These are phyloP conservation scores for Capsella rubella DNA, from an alignment of 441 rosid genomes.

Conservation along the genomic window DNA sequence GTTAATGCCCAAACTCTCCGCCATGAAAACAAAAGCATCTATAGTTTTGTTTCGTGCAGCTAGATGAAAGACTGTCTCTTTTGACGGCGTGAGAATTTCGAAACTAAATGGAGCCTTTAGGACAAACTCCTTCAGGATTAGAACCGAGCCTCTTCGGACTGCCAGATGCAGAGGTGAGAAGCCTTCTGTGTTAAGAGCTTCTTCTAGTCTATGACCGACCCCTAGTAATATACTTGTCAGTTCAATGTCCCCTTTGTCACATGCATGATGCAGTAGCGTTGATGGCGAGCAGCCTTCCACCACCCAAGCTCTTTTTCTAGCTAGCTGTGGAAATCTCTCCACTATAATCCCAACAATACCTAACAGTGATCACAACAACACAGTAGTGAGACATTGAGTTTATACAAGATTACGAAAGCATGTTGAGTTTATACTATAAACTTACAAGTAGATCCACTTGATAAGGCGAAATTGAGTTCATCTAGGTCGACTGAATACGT, in stretches of 20 bases:
- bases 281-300: constrained; percentile 7
- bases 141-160: constrained; percentile 52
- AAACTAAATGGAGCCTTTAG: constrained; percentile 45
- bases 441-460: constrained; percentile 33
- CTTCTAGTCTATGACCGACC: constrained; percentile 45
- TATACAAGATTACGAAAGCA: neutral
- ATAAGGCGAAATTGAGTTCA: constrained; percentile 28
- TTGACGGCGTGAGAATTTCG: constrained; percentile 41
- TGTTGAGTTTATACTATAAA: neutral
- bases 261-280: constrained; percentile 51
- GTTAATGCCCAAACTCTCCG: constrained; percentile 45
- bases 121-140: constrained; percentile 50
- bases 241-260: constrained; percentile 57
- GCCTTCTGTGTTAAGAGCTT: constrained; percentile 49
- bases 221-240: constrained; percentile 50
- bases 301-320: constrained; percentile 20
- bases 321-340: constrained; percentile 42
- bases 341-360: constrained; percentile 18
- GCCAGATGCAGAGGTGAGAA: constrained; percentile 64
- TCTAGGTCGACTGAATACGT: constrained; percentile 45
- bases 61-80: constrained; percentile 59
- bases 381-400: neutral
- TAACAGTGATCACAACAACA: neutral
- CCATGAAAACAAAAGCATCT: constrained; percentile 51
- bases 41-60: constrained; percentile 52